Percentiles rank a stretch among this genome's conserved stretches.
Evolutionary conservation across 2,329 filamentous ascomycete genomes (phyloP).

Genomic region (Apiospora arundinis): DNA sequence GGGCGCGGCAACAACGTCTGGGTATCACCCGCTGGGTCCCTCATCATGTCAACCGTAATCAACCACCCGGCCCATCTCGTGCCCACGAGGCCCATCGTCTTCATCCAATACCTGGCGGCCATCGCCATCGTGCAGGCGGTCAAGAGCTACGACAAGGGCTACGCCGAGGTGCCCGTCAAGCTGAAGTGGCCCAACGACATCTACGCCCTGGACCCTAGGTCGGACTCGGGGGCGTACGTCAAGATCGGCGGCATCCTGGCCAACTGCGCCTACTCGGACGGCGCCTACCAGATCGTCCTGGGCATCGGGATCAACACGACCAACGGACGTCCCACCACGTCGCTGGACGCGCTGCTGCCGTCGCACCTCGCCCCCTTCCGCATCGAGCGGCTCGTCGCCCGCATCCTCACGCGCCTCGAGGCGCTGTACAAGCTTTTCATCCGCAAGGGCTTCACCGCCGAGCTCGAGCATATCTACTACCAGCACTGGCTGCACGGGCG

Average conservation of each 20-base stretch:
- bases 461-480: conserved; percentile 81
- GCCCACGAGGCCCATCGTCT: conserved; percentile 79
- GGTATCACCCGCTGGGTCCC: conserved; percentile 84
- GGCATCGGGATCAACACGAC: conserved; percentile 87
- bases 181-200: conserved; percentile 99
- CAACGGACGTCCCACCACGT: conserved; percentile 86
- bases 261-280: conserved; percentile 80
- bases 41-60: conserved; percentile 89
- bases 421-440: conserved; percentile 78
- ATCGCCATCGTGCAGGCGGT: conserved; percentile 87
- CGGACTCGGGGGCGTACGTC: conserved; percentile 65
- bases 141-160: conserved; percentile 78
- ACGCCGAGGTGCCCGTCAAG: conserved; percentile 77
- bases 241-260: conserved; percentile 95
- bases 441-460: conserved; percentile 73
- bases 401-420: conserved; percentile 81
- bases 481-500: conserved; percentile 83
- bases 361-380: conserved; percentile 62
- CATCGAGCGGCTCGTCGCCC: conserved; percentile 81
- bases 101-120: conserved; percentile 91
- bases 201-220: conserved; percentile 72
- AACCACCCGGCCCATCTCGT: conserved; percentile 80
- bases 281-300: conserved; percentile 82
- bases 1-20: conserved; percentile 93
- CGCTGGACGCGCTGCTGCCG: conserved; percentile 75